A percentile compares a stretch with the other conserved stretches of the same genome.
These are phyloP conservation scores for Glycine tomentella DNA, from an alignment of 306 rosid species.

Conservation along the genomic window DNA sequence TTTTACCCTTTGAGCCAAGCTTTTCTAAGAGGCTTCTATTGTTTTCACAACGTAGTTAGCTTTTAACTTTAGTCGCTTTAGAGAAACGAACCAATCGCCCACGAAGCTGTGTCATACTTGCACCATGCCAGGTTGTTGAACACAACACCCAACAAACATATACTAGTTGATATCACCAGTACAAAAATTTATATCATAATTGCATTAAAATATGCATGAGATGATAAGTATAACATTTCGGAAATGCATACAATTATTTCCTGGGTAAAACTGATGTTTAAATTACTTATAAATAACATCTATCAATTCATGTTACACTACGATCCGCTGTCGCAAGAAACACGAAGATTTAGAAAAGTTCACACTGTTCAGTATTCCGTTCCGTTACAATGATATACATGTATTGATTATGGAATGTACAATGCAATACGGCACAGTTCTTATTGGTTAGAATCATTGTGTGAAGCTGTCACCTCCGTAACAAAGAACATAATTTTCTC, in stretches of 20 bases:
- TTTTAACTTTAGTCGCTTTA: neutral
- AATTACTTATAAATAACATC: conserved; percentile 18
- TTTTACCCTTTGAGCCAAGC: conserved; percentile 1
- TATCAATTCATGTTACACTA: conserved; percentile 23
- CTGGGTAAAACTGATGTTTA: neutral
- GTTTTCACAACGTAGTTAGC: too few species aligned
- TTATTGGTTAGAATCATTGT: conserved; percentile 27
- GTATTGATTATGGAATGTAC: conserved; percentile 44
- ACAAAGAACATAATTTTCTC: conserved; percentile 6
- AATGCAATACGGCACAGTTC: conserved; percentile 11
- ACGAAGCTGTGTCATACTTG: neutral
- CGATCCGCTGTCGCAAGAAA: conserved; percentile 5
- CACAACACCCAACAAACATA: neutral
- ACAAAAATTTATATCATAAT: neutral
- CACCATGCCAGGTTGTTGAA: neutral
- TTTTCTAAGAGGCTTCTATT: neutral
- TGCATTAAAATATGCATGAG: neutral
- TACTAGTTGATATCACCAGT: neutral
- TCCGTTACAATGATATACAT: conserved; percentile 34
- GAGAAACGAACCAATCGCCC: neutral
- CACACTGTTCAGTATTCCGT: neutral
- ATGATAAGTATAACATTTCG: neutral
- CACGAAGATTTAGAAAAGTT: neutral
- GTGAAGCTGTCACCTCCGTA: conserved; percentile 22
- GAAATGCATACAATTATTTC: neutral